phyloP scores from a whole-genome alignment of 179 eudicot genomes.

The Pouteria campechiana region DNA sequence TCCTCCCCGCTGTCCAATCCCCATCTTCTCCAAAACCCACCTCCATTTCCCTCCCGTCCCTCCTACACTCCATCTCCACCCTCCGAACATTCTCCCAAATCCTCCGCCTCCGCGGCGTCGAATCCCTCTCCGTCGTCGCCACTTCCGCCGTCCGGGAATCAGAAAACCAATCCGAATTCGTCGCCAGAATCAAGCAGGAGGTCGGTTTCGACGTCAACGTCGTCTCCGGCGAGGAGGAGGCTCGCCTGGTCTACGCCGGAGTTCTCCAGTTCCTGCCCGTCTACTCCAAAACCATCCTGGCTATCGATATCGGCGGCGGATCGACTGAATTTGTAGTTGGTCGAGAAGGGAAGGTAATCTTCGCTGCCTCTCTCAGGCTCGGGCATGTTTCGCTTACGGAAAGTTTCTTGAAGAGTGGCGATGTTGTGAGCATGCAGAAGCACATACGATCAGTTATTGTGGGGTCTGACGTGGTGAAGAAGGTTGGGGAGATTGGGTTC shows the following conservation, averaged over 20 bases:
- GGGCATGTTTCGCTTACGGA: slow-evolving; percentile 53
- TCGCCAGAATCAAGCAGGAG: slow-evolving; percentile 16
- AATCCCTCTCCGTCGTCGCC: slow-evolving; percentile 39
- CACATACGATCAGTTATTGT: slow-evolving; percentile 19
- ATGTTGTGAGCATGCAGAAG: slow-evolving; percentile 22
- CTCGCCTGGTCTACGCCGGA: slow-evolving; percentile 38
- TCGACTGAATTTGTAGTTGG: slow-evolving; percentile 63
- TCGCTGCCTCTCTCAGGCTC: slow-evolving; percentile 31
- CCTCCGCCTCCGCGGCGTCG: slow-evolving; percentile 15
- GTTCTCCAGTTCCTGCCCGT: slow-evolving; percentile 39
- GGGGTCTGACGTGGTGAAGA: slow-evolving; percentile 35
- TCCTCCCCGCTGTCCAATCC: slow-evolving; percentile 26
- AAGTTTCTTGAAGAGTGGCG: slow-evolving; percentile 16
- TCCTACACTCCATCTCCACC: slow-evolving; percentile 23
- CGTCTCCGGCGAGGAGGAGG: slow-evolving; percentile 56
- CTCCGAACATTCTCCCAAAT: slow-evolving; percentile 26
- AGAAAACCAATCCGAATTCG: slow-evolving; percentile 18
- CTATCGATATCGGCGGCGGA: slow-evolving; percentile 68
- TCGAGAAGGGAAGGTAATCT: slow-evolving; percentile 21
- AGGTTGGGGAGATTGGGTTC: slow-evolving; percentile 22
- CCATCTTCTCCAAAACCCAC: slow-evolving; percentile 18
- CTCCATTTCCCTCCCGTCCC: slow-evolving; percentile 23
- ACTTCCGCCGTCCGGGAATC: slow-evolving; percentile 67
- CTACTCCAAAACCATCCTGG: slow-evolving; percentile 19
- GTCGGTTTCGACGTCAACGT: slow-evolving; percentile 32